Conservation (phyloP, 495 filamentous ascomycete species). For the Podospora appendiculata region DNA sequence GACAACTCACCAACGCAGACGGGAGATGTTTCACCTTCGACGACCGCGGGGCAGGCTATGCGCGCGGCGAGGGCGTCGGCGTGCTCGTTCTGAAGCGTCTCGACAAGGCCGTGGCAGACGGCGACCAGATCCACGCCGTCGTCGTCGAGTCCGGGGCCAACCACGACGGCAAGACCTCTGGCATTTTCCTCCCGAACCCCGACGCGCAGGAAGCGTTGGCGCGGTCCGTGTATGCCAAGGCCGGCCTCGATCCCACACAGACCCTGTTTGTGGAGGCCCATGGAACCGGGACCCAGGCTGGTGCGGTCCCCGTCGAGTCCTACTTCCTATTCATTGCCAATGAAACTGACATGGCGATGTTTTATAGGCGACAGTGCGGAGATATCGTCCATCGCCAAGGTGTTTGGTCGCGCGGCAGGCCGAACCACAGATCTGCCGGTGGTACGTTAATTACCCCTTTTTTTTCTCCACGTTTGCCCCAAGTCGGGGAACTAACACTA, state of each 20-base stretch:
- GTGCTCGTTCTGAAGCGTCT: slow-evolving; percentile 47
- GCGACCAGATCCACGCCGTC: slow-evolving; percentile 48
- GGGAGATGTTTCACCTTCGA: slow-evolving; percentile 49
- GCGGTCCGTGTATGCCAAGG: slow-evolving; percentile 32
- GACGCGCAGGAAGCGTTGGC: slow-evolving; percentile 45
- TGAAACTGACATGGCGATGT: no score
- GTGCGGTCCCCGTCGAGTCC: background rate
- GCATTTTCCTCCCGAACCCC: slow-evolving; percentile 42
- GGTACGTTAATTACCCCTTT: no score
- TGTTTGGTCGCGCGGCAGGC: slow-evolving; percentile 18
- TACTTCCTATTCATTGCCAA: no score
- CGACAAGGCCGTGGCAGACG: slow-evolving; percentile 34
- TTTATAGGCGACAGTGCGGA: background rate
- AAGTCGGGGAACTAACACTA: no score
- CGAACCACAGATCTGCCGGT: slow-evolving; percentile 28
- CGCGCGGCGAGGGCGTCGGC: slow-evolving; percentile 50
- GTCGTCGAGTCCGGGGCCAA: slow-evolving; percentile 47
- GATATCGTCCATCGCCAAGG: slow-evolving; percentile 34
- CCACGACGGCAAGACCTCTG: slow-evolving; percentile 41
- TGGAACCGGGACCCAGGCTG: slow-evolving; percentile 10
- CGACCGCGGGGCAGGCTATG: slow-evolving; percentile 52
- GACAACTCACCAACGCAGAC: slow-evolving; percentile 21
- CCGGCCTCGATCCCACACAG: slow-evolving; percentile 31
- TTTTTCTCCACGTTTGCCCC: no score
- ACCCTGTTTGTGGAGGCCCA: slow-evolving; percentile 40